A percentile compares a stretch with the other conserved stretches of the same genome.
These are phyloP conservation scores for Metarhizium anisopliae DNA, from an alignment of 2,329 filamentous ascomycete genomes.

Conservation along the genomic window DNA sequence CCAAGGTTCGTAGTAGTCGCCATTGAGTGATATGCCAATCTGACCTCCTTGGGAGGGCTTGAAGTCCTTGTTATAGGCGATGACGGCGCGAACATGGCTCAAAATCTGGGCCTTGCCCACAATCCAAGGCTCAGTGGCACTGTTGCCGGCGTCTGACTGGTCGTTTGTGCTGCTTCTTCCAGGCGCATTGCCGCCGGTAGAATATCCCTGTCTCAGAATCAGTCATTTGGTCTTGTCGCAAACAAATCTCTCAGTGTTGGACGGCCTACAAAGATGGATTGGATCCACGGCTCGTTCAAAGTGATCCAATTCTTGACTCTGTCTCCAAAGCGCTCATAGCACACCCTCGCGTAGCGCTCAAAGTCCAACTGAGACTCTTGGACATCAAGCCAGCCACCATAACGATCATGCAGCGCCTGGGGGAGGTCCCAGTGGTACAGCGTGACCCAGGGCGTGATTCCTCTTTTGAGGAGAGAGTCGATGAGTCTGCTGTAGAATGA, in stretches of 20 bases:
- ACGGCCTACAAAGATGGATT: slow-evolving; percentile 22
- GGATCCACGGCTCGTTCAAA: slow-evolving; percentile 29
- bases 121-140: slow-evolving; percentile 27
- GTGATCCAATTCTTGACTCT: slow-evolving; percentile 30
- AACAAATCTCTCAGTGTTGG: background rate
- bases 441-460: slow-evolving; percentile 53
- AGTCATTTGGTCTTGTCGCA: background rate
- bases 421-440: slow-evolving; percentile 55
- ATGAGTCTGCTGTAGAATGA: slow-evolving; percentile 52
- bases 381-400: slow-evolving; percentile 25
- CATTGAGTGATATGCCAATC: slow-evolving; percentile 28
- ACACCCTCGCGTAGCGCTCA: slow-evolving; percentile 25
- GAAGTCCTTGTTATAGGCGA: slow-evolving; percentile 24
- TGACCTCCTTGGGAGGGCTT: slow-evolving; percentile 17
- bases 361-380: slow-evolving; percentile 24
- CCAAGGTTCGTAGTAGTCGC: slow-evolving; percentile 29
- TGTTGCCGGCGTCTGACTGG: slow-evolving; percentile 15
- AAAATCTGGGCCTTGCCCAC: slow-evolving; percentile 27
- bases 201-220: slow-evolving; percentile 17
- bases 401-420: slow-evolving; percentile 24
- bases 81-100: slow-evolving; percentile 23
- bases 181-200: slow-evolving; percentile 25
- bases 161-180: slow-evolving; percentile 16
- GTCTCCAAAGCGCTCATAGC: slow-evolving; percentile 31
- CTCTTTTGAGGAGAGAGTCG: slow-evolving; percentile 45